Evolutionary conservation across 257 asterid species (phyloP).

Genomic region (Solanum pinnatisectum): DNA sequence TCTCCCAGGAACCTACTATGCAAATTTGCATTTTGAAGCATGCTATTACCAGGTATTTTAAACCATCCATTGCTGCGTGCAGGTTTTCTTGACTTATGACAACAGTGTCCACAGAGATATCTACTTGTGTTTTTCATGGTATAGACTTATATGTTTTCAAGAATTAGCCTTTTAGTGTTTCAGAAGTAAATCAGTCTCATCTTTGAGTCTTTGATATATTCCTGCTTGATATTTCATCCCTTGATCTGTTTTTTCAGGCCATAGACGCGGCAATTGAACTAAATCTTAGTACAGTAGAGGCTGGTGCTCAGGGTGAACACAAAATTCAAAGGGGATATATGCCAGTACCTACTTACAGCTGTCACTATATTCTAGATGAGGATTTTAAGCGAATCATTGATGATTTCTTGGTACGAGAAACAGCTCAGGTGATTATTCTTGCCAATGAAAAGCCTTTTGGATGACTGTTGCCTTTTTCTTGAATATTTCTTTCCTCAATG

Average conservation of each 20-base stretch:
- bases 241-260: conserved; percentile 44
- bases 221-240: conserved; percentile 3
- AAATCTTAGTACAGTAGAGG: conserved; percentile 76
- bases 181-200: not conserved
- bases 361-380: conserved; percentile 68
- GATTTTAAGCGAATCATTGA: conserved; percentile 61
- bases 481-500: not conserved
- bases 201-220: not conserved
- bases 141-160: not conserved
- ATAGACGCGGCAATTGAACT: conserved; percentile 95
- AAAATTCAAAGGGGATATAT: conserved; percentile 93
- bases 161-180: not conserved
- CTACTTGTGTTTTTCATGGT: not conserved
- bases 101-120: not conserved
- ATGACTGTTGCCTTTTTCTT: not conserved
- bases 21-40: conserved; percentile 90
- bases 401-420: conserved; percentile 73
- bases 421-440: conserved; percentile 50
- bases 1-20: conserved; percentile 74
- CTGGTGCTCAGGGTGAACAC: conserved; percentile 99
- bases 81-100: not conserved
- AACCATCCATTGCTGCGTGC: not conserved
- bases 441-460: not conserved
- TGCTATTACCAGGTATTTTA: conserved; percentile 85
- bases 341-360: conserved; percentile 82